A percentile compares a stretch with the other conserved stretches of the same genome.
These are phyloP conservation scores for Ciborinia camelliae DNA, from an alignment of 2,329 filamentous ascomycete species.

Conservation along the genomic window DNA sequence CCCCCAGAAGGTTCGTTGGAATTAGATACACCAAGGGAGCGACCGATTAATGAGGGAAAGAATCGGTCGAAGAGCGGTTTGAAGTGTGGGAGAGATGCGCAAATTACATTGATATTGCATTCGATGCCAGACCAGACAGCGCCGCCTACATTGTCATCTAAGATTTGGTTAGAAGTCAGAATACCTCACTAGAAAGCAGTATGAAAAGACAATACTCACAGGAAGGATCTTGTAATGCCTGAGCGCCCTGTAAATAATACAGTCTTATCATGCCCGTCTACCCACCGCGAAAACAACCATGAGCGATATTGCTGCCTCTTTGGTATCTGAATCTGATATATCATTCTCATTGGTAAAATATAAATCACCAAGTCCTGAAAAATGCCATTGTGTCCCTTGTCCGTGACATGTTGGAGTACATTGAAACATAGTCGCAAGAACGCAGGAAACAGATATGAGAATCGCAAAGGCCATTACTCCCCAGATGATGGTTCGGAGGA, in stretches of 20 bases:
- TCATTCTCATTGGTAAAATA: constrained; percentile 10
- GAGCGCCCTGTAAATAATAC: constrained; percentile 15
- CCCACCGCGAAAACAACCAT: constrained; percentile 15
- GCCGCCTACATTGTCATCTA: constrained; percentile 11
- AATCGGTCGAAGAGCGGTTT: constrained; percentile 16
- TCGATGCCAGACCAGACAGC: constrained; percentile 14
- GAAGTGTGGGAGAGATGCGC: constrained; percentile 16
- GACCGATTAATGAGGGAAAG: constrained; percentile 8
- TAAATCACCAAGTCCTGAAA: constrained; percentile 12
- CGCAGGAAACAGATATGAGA: neutral
- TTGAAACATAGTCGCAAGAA: constrained; percentile 11
- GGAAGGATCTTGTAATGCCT: constrained; percentile 8
- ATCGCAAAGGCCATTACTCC: constrained; percentile 5
- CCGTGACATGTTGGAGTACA: neutral
- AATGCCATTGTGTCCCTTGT: constrained; percentile 7
- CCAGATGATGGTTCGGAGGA: neutral
- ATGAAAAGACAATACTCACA: constrained; percentile 5
- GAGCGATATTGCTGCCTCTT: constrained; percentile 7
- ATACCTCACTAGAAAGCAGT: neutral
- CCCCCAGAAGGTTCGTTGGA: neutral
- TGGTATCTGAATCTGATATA: constrained; percentile 14
- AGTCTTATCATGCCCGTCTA: constrained; percentile 4
- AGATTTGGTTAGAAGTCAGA: neutral
- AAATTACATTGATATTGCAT: constrained; percentile 15
- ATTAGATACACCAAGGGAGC: neutral